A percentile compares a stretch with the other conserved stretches of the same genome.
Evolutionary conservation across 1,284 basidiomycete species (phyloP).

Genomic region (Chalciporus sp.): DNA sequence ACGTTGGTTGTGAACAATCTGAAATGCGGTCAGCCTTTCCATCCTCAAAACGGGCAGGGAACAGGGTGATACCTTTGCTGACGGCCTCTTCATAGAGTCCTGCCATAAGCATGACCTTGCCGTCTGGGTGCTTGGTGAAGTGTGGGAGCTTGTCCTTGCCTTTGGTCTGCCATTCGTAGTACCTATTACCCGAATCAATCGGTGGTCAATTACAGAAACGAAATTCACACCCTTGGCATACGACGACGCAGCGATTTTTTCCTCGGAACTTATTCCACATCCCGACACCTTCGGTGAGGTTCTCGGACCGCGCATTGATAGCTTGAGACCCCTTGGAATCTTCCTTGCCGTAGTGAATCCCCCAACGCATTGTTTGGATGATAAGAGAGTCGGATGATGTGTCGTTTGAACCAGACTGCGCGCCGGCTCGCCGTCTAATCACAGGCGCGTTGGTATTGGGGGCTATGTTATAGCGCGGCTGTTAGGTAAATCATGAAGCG

Average conservation of each 20-base stretch:
- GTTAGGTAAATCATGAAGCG: not conserved
- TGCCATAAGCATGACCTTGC: constrained; percentile 80
- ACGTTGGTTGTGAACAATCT: constrained; percentile 64
- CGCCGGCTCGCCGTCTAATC: constrained; percentile 42
- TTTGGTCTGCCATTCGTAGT: constrained; percentile 91
- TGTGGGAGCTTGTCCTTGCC: constrained; percentile 79
- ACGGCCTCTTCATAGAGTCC: constrained; percentile 82
- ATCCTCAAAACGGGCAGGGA: not conserved
- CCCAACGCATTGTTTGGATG: constrained; percentile 88
- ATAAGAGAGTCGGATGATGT: constrained; percentile 32
- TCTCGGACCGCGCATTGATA: constrained; percentile 89
- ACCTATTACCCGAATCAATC: constrained; percentile 46
- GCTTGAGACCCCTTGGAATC: constrained; percentile 74
- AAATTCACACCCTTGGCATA: constrained; percentile 70
- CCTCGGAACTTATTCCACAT: constrained; percentile 85
- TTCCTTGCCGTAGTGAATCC: constrained; percentile 83
- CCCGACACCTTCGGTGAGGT: constrained; percentile 70
- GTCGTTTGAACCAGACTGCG: constrained; percentile 3
- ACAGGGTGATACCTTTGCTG: constrained; percentile 52
- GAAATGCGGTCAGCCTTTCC: constrained; percentile 4
- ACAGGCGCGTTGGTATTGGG: constrained; percentile 72
- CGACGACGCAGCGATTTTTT: constrained; percentile 76
- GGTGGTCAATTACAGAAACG: not conserved
- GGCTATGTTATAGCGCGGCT: constrained; percentile 68
- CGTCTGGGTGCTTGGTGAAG: constrained; percentile 73